Percentiles rank a stretch among this genome's conserved stretches.
These are phyloP conservation scores for Collybia nuda DNA, from an alignment of 768 basidiomycete species.

Conservation along the genomic window DNA sequence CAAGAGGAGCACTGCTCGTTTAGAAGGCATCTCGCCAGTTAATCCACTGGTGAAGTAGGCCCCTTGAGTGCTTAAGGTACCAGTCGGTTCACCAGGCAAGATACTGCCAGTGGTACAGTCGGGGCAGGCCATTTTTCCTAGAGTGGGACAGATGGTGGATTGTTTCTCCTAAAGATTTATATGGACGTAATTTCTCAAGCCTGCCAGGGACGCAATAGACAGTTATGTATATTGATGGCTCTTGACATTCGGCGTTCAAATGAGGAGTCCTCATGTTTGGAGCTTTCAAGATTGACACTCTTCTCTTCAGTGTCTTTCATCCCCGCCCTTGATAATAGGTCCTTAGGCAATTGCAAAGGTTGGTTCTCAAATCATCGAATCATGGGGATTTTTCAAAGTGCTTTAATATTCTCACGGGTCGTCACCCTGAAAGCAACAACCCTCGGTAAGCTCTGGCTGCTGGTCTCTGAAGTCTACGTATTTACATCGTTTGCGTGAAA, in stretches of 20 bases:
- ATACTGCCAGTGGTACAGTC: conserved; percentile 44
- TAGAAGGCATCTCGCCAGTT: conserved; percentile 11
- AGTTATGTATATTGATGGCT: neutral
- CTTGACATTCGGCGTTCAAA: neutral
- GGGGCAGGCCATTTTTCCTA: conserved; percentile 31
- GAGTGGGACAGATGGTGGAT: neutral
- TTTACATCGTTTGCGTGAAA: too few relatives aligned
- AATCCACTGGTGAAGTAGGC: conserved; percentile 40
- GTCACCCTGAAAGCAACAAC: too few relatives aligned
- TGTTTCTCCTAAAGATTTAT: too few relatives aligned
- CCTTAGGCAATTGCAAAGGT: too few relatives aligned
- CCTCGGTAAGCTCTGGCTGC: too few relatives aligned
- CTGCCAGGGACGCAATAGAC: neutral
- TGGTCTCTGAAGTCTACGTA: too few relatives aligned
- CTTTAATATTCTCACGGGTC: too few relatives aligned
- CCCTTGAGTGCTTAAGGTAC: conserved; percentile 33
- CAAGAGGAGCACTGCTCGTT: conserved; percentile 43
- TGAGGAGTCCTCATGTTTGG: neutral
- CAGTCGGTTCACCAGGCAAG: conserved; percentile 44
- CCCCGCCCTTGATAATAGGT: too few relatives aligned
- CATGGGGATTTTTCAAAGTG: too few relatives aligned
- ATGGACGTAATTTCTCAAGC: neutral
- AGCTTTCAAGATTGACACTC: neutral
- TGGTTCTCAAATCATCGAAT: too few relatives aligned
- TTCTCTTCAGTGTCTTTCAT: too few relatives aligned